Conservation (phyloP, 1,139 yeast genomes). For the Kazachstania sp. region DNA sequence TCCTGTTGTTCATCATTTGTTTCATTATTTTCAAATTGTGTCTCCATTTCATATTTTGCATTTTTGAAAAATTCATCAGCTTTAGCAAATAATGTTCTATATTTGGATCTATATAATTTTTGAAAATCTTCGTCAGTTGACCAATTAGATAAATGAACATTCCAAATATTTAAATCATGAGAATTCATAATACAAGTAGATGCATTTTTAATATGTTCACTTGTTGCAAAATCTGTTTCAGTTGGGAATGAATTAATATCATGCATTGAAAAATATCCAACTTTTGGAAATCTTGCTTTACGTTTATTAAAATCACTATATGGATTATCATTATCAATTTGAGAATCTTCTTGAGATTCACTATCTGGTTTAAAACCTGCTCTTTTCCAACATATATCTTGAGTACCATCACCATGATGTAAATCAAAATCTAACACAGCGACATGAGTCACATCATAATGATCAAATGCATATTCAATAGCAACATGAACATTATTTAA, state of each 20-base stretch:
- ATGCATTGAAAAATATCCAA: slow-evolving; percentile 79
- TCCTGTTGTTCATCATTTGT: not conserved
- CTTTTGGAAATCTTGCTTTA: slow-evolving; percentile 49
- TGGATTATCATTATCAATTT: slow-evolving; percentile 30
- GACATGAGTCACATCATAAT: slow-evolving; percentile 66
- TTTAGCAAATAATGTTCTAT: slow-evolving; percentile 53
- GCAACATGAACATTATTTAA: slow-evolving; percentile 78
- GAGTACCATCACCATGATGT: slow-evolving; percentile 92
- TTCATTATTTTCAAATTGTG: slow-evolving; percentile 6
- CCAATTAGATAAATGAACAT: slow-evolving; percentile 70
- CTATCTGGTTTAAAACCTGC: slow-evolving; percentile 38
- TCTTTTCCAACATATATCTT: slow-evolving; percentile 78
- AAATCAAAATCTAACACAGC: slow-evolving; percentile 77
- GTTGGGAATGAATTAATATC: slow-evolving; percentile 85
- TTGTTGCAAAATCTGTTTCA: slow-evolving; percentile 68
- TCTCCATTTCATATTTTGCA: slow-evolving; percentile 41
- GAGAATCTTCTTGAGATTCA: slow-evolving; percentile 27
- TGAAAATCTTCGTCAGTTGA: slow-evolving; percentile 54
- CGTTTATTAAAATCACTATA: slow-evolving; percentile 49
- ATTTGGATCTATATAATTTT: slow-evolving; percentile 51
- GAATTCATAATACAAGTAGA: slow-evolving; percentile 68
- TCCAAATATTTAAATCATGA: slow-evolving; percentile 78
- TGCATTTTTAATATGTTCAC: slow-evolving; percentile 65
- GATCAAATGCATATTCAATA: slow-evolving; percentile 64
- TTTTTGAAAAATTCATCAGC: slow-evolving; percentile 59